Percentiles rank a stretch among this genome's conserved stretches.
These are phyloP conservation scores for Setaria italica DNA, from an alignment of 202 grass and related monocot genomes.

Conservation along the genomic window DNA sequence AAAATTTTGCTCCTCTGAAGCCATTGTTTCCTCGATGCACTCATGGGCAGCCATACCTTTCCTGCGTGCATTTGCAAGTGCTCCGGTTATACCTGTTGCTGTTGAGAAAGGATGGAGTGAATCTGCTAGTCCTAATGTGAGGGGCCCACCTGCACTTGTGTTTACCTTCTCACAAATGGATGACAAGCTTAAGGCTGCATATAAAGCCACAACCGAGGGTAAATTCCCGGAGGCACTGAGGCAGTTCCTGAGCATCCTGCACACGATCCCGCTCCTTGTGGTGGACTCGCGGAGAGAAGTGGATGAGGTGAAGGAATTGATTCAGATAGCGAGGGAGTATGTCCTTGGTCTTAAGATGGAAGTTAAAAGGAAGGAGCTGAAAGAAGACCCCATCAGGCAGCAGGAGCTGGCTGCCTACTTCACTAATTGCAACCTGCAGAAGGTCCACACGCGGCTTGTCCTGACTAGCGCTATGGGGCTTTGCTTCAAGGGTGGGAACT, in stretches of 20 bases:
- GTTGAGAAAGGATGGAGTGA: constrained; percentile 83
- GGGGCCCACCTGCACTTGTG: constrained; percentile 74
- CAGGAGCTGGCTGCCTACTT: constrained; percentile 84
- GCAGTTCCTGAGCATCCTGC: constrained; percentile 73
- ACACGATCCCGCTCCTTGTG: constrained; percentile 69
- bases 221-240: constrained; percentile 75
- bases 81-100: constrained; percentile 63
- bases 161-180: constrained; percentile 79
- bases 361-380: constrained; percentile 73
- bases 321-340: constrained; percentile 74
- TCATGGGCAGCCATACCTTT: constrained; percentile 72
- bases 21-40: constrained; percentile 68
- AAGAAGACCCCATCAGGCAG: constrained; percentile 55
- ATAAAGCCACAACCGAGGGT: constrained; percentile 72
- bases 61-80: constrained; percentile 60
- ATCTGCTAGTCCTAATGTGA: constrained; percentile 73
- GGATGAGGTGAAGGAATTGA: constrained; percentile 87
- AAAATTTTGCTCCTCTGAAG: constrained; percentile 78
- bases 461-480: constrained; percentile 68
- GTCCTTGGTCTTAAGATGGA: constrained; percentile 84
- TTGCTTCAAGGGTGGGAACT: constrained; percentile 66
- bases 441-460: constrained; percentile 70
- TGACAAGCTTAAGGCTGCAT: constrained; percentile 77
- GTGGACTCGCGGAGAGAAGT: constrained; percentile 85
- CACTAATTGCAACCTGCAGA: constrained; percentile 87